Base-by-base conservation (phyloP, 2,329 filamentous ascomycete species). In the Xylaria sp. region DNA sequence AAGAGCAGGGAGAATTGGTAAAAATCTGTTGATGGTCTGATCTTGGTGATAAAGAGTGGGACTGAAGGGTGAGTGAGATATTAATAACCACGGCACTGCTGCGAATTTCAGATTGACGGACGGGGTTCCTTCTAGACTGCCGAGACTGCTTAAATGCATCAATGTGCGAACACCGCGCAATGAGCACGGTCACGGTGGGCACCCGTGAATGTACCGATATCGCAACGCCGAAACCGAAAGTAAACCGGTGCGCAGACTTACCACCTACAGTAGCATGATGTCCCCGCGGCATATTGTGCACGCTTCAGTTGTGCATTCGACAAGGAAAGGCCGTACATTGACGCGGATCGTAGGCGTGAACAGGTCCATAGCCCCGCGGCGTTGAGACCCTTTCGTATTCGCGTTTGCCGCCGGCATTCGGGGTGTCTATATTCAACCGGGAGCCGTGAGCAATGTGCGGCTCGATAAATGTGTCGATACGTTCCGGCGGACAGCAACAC, bases 341-440 rank as follows among this genome's bases (percentile, higher is more conserved):
- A 58, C 47, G 43, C 54, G 60, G 47, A 35, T 42, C 38, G 45
- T 61, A 40, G 37, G 15, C 52, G 46, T 17, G n/a, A 57, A 51
- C 9, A 15, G 19, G n/a, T n/a, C n/a, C 23, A 42, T 6, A 54
- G 46, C 33, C 55, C 60, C 45, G 61, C 37, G n/a, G 28, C n/a
- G 49, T 53, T 38, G 38, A 42, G 52, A 51, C 9, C 45, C 14
- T 25, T 50, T 64, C 61, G 61, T 64, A 61, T 64, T 64, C 57
- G 61, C 53, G 52, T 64, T 60, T 57, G 47, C 52, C 40, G 51
- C 61, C 61, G 61, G 61, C 52, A 50, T 64, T 64, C 61, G 57
- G 51, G 37, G 25, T 19, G 19, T 19, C 28, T 19, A 14, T 23
- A 19, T 42, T 46, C 42, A 38, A n/a, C 43, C 38, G 31, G 37